A percentile compares a stretch with the other conserved stretches of the same genome.
These are phyloP conservation scores for Hordeum pubiflorum DNA, from an alignment of 202 grass and related monocot genomes.

Conservation along the genomic window DNA sequence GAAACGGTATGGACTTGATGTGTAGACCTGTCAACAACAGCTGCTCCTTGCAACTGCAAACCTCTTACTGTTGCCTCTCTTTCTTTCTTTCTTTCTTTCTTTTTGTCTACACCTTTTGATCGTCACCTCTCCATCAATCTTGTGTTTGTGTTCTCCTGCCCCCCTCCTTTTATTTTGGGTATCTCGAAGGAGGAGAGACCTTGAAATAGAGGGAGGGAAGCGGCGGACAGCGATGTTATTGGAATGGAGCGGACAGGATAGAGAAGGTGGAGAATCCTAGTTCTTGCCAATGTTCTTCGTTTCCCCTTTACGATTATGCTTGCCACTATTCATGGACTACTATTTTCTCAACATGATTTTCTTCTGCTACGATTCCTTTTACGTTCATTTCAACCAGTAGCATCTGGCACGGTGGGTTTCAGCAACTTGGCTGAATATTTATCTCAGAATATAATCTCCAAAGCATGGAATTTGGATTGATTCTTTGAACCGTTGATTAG, in stretches of 20 bases:
- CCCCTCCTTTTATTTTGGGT: conserved; percentile 6
- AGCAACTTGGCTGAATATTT: conserved; percentile 26
- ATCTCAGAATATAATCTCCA: neutral
- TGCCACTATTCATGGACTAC: neutral
- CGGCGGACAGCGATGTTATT: conserved; percentile 10
- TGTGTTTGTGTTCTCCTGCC: conserved; percentile 1
- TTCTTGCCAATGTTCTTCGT: neutral
- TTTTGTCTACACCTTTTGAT: neutral
- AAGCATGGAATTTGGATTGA: neutral
- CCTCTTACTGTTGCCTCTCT: neutral
- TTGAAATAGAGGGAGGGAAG: neutral
- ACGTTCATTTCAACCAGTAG: neutral
- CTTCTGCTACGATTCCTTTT: neutral
- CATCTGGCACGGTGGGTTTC: conserved; percentile 19
- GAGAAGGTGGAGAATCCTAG: conserved; percentile 26
- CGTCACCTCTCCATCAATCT: conserved; percentile 23
- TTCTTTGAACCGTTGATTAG: neutral
- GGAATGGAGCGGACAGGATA: conserved; percentile 19
- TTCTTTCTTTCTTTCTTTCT: neutral
- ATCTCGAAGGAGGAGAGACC: conserved; percentile 17
- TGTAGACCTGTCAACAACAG: neutral
- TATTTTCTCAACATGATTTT: neutral
- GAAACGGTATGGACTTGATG: neutral
- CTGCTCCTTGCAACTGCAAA: conserved; percentile 6
- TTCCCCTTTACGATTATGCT: neutral